A percentile compares a stretch with the other conserved stretches of the same genome.
Conservation (phyloP, 2,329 filamentous ascomycete species). For the Elsinoe perseae region DNA sequence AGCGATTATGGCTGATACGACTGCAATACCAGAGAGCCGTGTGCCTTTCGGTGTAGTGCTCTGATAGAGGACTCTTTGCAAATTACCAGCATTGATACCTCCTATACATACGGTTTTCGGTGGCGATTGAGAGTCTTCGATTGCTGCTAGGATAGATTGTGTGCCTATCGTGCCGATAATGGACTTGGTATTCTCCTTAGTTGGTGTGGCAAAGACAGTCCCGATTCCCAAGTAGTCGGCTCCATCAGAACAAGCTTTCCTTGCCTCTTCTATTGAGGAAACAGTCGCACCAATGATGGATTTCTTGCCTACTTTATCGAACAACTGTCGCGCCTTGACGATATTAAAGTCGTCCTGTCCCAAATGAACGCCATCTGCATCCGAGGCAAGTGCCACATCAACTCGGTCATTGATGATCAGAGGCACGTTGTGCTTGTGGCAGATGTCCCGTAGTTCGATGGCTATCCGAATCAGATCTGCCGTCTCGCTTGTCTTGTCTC, state of each 20-base stretch:
- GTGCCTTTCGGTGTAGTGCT: conserved; percentile 39
- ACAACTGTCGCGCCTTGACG: conserved; percentile 57
- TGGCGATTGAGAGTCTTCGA: conserved; percentile 42
- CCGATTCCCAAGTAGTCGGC: conserved; percentile 89
- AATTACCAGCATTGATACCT: conserved; percentile 71
- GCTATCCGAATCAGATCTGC: conserved; percentile 63
- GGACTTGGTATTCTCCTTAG: conserved; percentile 79
- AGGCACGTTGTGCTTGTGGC: conserved; percentile 60
- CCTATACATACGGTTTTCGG: conserved; percentile 74
- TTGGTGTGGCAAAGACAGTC: conserved; percentile 77
- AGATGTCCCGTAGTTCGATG: conserved; percentile 62
- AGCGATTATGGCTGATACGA: conserved; percentile 82
- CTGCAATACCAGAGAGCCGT: conserved; percentile 74
- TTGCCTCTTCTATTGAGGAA: conserved; percentile 65
- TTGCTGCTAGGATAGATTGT: conserved; percentile 55
- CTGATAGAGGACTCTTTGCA: conserved; percentile 66
- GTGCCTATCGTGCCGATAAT: conserved; percentile 69
- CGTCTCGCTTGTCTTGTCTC: conserved; percentile 78
- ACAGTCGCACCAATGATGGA: conserved; percentile 86
- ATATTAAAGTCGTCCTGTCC: conserved; percentile 87
- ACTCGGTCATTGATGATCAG: conserved; percentile 89
- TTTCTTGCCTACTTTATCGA: conserved; percentile 50
- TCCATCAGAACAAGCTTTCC: conserved; percentile 62
- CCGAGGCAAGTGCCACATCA: conserved; percentile 77
- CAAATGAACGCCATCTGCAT: conserved; percentile 86